phyloP scores from a whole-genome alignment of 1,139 yeast species.

The Suhomyces bolitotheri region DNA sequence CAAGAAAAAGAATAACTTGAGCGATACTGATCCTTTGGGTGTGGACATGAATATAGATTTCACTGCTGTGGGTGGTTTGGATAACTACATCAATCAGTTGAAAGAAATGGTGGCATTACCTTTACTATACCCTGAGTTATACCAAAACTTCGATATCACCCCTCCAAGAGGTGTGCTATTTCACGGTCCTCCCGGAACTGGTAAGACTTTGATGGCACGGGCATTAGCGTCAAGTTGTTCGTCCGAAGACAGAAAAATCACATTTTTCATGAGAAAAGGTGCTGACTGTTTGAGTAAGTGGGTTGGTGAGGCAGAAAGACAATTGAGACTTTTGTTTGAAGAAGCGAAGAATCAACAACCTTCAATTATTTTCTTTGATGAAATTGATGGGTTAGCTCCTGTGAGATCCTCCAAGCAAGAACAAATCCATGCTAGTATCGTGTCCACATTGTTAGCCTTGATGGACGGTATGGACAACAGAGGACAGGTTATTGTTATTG shows the following conservation, averaged over 20 bases:
- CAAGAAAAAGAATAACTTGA: constrained; percentile 65
- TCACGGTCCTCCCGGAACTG: constrained; percentile 99
- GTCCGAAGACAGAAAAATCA: constrained; percentile 75
- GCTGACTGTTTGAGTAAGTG: constrained; percentile 97
- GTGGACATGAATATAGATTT: constrained; percentile 92
- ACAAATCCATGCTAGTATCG: constrained; percentile 97
- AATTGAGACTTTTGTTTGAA: constrained; percentile 82
- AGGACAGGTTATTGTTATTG: constrained; percentile 96
- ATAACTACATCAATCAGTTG: constrained; percentile 83
- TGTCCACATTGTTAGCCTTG: constrained; percentile 85
- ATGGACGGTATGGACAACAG: constrained; percentile 99
- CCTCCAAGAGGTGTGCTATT: constrained; percentile 98
- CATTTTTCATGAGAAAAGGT: constrained; percentile 98
- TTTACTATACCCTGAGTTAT: constrained; percentile 87
- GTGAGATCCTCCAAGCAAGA: constrained; percentile 96
- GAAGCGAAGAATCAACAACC: constrained; percentile 98
- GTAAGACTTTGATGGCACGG: constrained; percentile 97
- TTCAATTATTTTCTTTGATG: constrained; percentile 92
- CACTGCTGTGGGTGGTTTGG: constrained; percentile 88
- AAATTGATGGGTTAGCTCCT: constrained; percentile 97
- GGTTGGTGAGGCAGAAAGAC: constrained; percentile 99
- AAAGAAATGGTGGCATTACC: constrained; percentile 98
- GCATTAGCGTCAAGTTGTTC: constrained; percentile 96
- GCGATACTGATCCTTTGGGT: constrained; percentile 95
- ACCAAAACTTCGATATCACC: constrained; percentile 84